These are phyloP conservation scores for Grifola frondosa DNA, from an alignment of 1,284 basidiomycete species.

Conservation along the genomic window DNA sequence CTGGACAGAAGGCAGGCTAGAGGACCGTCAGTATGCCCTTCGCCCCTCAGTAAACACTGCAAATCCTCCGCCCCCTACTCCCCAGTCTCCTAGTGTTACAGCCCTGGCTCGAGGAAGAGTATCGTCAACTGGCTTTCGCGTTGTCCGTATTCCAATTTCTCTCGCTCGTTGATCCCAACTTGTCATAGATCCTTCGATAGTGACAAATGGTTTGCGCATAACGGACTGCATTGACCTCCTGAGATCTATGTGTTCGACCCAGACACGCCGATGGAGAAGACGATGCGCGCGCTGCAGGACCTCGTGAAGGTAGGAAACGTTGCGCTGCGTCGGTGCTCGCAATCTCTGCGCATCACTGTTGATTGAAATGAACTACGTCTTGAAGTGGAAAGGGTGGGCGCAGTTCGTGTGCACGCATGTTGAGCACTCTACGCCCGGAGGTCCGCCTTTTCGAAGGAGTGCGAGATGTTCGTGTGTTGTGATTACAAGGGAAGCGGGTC, in stretches of 20 bases:
- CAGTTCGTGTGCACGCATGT: constrained; percentile 41
- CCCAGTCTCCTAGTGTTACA: too few species aligned
- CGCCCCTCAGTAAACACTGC: too few species aligned
- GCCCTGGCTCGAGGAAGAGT: too few species aligned
- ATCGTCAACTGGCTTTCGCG: too few species aligned
- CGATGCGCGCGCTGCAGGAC: constrained; percentile 36
- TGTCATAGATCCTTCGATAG: too few species aligned
- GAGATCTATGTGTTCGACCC: constrained; percentile 50
- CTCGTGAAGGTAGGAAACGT: constrained; percentile 33
- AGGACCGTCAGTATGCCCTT: too few species aligned
- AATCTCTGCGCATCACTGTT: constrained; percentile 35
- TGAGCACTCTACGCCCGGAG: constrained; percentile 37
- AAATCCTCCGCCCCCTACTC: too few species aligned
- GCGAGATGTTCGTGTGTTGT: constrained; percentile 48
- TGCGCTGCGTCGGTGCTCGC: constrained; percentile 36
- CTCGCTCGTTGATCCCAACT: too few species aligned
- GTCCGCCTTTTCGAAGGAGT: constrained; percentile 36
- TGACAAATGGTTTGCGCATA: too few species aligned
- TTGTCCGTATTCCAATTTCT: too few species aligned
- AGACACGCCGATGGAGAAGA: constrained; percentile 50
- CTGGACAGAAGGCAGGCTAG: too few species aligned
- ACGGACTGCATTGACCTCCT: constrained; percentile 49
- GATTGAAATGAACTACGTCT: constrained; percentile 40
- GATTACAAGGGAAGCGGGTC: constrained; percentile 46
- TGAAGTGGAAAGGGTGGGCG: constrained; percentile 36